phyloP scores from a whole-genome alignment of 345 rosid genomes.

The Litchi chinensis region DNA sequence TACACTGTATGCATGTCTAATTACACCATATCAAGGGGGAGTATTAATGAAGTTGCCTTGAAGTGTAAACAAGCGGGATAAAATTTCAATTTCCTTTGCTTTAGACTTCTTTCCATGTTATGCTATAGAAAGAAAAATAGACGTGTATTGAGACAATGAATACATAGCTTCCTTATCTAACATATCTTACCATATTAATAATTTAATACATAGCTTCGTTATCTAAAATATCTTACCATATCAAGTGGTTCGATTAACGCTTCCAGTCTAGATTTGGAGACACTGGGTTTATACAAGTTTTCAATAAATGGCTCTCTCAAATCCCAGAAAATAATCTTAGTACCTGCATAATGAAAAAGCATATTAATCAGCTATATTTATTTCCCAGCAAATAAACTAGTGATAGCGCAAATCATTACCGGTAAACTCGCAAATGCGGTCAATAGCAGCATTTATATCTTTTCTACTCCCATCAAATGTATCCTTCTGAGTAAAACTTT shows the following conservation, averaged over 20 bases:
- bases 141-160: neutral
- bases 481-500: constrained; percentile 70
- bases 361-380: constrained; percentile 19
- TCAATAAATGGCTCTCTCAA: constrained; percentile 85
- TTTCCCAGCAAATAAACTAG: constrained; percentile 10
- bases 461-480: constrained; percentile 87
- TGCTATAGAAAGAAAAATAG: neutral
- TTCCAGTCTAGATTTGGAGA: constrained; percentile 79
- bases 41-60: neutral
- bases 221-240: constrained; percentile 41
- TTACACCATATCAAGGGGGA: neutral
- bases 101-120: constrained; percentile 1
- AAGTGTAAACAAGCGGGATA: neutral
- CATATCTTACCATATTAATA: neutral
- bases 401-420: constrained; percentile 45
- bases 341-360: constrained; percentile 59
- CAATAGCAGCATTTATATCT: constrained; percentile 87
- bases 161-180: constrained; percentile 3
- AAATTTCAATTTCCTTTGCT: constrained; percentile 3
- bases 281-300: constrained; percentile 75
- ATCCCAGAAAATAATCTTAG: constrained; percentile 90
- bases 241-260: constrained; percentile 82
- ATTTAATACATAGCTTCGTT: no score
- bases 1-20: neutral
- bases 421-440: constrained; percentile 80